These are phyloP conservation scores for Meripilus lineatus DNA, from an alignment of 1,284 basidiomycete species.

Conservation along the genomic window DNA sequence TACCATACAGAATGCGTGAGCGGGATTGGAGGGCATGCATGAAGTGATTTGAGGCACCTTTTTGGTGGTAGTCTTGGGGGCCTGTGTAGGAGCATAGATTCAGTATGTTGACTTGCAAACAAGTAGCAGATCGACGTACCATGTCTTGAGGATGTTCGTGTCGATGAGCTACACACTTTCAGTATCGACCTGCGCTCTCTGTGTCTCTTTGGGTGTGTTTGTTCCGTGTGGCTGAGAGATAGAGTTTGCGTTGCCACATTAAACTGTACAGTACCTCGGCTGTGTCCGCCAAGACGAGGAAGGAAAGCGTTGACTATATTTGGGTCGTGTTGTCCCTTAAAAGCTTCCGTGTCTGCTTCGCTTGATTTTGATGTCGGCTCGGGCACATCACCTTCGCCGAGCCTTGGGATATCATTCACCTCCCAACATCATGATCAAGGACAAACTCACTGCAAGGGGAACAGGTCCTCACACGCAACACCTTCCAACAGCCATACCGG, in stretches of 20 bases:
- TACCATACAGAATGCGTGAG: background rate
- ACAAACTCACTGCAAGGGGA: no score
- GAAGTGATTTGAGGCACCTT: slow-evolving; percentile 25
- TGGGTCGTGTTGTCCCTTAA: no score
- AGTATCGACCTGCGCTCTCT: slow-evolving; percentile 4
- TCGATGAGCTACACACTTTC: slow-evolving; percentile 24
- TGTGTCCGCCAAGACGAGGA: no score
- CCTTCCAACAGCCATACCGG: no score
- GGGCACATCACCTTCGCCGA: no score
- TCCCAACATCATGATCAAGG: no score
- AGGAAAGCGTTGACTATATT: no score
- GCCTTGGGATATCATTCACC: no score
- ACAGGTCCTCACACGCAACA: no score
- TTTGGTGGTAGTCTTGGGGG: slow-evolving; percentile 33
- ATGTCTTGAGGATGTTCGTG: slow-evolving; percentile 54
- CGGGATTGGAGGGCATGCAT: background rate
- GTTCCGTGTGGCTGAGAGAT: slow-evolving; percentile 17
- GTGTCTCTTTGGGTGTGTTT: slow-evolving; percentile 25
- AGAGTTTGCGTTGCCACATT: slow-evolving; percentile 31
- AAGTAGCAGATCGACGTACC: slow-evolving; percentile 36
- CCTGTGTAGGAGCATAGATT: slow-evolving; percentile 14
- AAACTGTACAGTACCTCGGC: slow-evolving; percentile 29
- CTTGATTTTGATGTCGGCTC: no score
- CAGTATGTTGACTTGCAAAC: slow-evolving; percentile 12
- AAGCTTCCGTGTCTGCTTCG: no score